phyloP scores from a whole-genome alignment of 306 rosid species.

The Gastrolobium villosum region DNA sequence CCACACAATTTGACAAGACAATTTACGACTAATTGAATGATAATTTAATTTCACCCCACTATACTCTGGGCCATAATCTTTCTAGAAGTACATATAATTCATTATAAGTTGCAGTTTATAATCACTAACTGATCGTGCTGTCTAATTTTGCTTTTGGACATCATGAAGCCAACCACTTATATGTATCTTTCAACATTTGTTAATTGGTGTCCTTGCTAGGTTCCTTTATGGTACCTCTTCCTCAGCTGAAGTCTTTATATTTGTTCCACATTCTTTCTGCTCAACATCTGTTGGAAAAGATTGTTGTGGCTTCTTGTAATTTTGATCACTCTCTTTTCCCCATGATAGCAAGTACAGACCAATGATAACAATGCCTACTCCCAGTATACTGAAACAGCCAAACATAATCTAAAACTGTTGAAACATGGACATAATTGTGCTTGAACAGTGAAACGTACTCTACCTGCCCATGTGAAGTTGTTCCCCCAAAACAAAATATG shows the following conservation, averaged over 20 bases:
- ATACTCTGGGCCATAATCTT: neutral
- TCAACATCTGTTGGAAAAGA: conserved; percentile 33
- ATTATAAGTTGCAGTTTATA: neutral
- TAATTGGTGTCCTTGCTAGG: neutral
- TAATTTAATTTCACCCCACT: neutral
- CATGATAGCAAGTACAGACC: conserved; percentile 58
- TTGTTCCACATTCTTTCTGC: conserved; percentile 39
- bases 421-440: conserved; percentile 34
- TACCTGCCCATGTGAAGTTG: conserved; percentile 58
- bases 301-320: conserved; percentile 37
- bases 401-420: neutral
- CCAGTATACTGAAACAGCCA: conserved; percentile 54
- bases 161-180: neutral
- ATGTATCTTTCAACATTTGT: neutral
- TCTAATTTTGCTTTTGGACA: neutral
- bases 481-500: conserved; percentile 56
- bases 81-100: neutral
- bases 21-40: neutral
- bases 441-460: neutral
- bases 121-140: neutral
- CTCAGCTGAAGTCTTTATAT: conserved; percentile 29
- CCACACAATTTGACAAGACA: neutral
- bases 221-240: conserved; percentile 27
- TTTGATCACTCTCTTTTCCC: conserved; percentile 58
- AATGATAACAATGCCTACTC: conserved; percentile 52